These are phyloP conservation scores for Chytriomyces sp. DNA, from an alignment of 192 early-diverging fungal genomes.

Conservation along the genomic window DNA sequence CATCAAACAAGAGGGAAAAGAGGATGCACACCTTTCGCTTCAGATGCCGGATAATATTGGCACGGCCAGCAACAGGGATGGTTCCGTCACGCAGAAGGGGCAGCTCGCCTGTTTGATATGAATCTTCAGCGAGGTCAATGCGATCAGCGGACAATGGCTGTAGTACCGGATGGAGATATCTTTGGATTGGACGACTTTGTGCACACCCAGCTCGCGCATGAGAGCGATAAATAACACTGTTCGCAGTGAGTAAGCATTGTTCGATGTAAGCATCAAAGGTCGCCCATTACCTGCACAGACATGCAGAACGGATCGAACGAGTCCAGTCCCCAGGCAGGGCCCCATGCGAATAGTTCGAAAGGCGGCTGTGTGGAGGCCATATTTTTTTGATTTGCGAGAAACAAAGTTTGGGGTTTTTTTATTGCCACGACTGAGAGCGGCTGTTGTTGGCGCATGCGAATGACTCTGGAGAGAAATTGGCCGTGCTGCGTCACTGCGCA, in stretches of 20 bases:
- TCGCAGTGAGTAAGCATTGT: background rate
- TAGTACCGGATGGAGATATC: conserved; percentile 68
- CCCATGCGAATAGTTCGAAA: conserved; percentile 75
- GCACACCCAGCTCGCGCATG: conserved; percentile 59
- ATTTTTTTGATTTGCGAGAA: background rate
- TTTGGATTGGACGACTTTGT: conserved; percentile 66
- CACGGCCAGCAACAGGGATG: conserved; percentile 45
- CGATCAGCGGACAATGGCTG: conserved; percentile 50
- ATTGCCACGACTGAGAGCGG: too few relatives aligned
- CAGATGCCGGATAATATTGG: conserved; percentile 44
- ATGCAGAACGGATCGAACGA: conserved; percentile 79
- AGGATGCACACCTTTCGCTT: conserved; percentile 43
- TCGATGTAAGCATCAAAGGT: background rate
- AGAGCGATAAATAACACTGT: conserved; percentile 66
- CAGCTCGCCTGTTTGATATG: conserved; percentile 61
- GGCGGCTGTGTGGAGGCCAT: background rate
- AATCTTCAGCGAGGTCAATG: conserved; percentile 63
- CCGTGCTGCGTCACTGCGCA: too few relatives aligned
- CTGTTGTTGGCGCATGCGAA: too few relatives aligned
- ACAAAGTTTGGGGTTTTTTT: too few relatives aligned
- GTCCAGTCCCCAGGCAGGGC: conserved; percentile 62
- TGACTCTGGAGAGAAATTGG: too few relatives aligned
- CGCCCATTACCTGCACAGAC: conserved; percentile 43
- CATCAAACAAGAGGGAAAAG: conserved; percentile 26
- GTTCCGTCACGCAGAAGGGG: conserved; percentile 69